Base-by-base conservation (phyloP, 176 grass and related monocot species). In the Elaeis guineensis region DNA sequence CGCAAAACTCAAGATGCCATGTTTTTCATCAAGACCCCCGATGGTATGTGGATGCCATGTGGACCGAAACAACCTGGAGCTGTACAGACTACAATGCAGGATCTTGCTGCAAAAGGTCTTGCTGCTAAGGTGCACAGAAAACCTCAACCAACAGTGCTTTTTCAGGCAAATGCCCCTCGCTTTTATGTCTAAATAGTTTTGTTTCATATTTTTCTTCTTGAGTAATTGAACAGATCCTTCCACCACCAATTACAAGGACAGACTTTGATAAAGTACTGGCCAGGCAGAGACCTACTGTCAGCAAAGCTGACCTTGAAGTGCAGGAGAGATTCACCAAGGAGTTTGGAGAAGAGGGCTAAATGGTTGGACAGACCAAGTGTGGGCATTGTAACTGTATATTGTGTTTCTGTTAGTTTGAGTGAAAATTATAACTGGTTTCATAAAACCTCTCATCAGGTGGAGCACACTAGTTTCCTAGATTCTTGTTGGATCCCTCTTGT, bases 1-100 rank as follows among this genome's bases (percentile, higher is more conserved):
- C 83, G 87, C 30, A 97, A 97, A 72, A 64, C 92, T 49, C 92
- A 97, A 83, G 92, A 91, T 66, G 92, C 92, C n/a, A 91, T 97
- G 92, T 87, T 66, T 77, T 96, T 96, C 72, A 72, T 75, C 18
- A 80, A 85, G 76, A 57, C 64, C 0, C 62, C 68, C 0, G 78
- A 80, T 62, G 92, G 74, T 49, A 82, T 85, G 78, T 97, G 74
- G 91, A 82, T 95, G 80, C 91, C 91, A 21, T 95, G 91, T 65
- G 92, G 92, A 18, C 55, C 87, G n/a, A 97, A 87, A 78, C 84
- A 91, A 63, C 68, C 61, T 3, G 87, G 87, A 0, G 78, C 83
- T 0, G 59, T 91, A 51, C 92, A 91, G 69, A 97, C 70, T 55
- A 91, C 84, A 63, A 88, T 97, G 92, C 73, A 81, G n/a, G 92